Conservation (phyloP, 371 early-diverging fungal species). For the Coemansia sp. region DNA sequence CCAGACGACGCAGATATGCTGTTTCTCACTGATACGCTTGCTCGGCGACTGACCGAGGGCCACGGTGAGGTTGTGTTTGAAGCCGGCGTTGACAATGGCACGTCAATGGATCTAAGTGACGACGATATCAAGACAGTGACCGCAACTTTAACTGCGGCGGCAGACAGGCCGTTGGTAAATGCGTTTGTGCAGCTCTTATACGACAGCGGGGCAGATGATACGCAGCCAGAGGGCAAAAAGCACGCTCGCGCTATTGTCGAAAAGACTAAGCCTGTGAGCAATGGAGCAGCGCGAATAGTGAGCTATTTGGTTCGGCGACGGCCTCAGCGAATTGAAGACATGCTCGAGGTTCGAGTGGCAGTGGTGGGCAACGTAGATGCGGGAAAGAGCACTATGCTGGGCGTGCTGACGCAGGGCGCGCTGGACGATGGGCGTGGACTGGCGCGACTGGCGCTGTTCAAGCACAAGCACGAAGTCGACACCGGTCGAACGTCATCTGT, state of each 20-base stretch:
- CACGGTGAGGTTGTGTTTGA: slow-evolving; percentile 77
- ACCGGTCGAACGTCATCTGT: slow-evolving; percentile 89
- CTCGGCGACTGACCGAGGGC: slow-evolving; percentile 60
- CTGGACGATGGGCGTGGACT: slow-evolving; percentile 93
- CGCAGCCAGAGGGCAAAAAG: slow-evolving; percentile 7
- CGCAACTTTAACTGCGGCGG: slow-evolving; percentile 53
- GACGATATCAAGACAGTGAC: slow-evolving; percentile 59
- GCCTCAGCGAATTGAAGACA: slow-evolving; percentile 68
- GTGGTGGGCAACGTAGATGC: slow-evolving; percentile 84
- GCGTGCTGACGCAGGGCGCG: slow-evolving; percentile 84
- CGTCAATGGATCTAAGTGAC: slow-evolving; percentile 64
- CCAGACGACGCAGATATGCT: slow-evolving; percentile 54
- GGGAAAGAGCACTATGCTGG: slow-evolving; percentile 78
- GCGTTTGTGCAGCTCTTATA: slow-evolving; percentile 69
- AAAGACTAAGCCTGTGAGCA: neutral
- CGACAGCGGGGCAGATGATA: slow-evolving; percentile 43
- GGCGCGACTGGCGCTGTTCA: slow-evolving; percentile 83
- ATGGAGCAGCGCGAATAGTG: slow-evolving; percentile 8
- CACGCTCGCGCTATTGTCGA: slow-evolving; percentile 16
- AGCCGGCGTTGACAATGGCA: slow-evolving; percentile 69
- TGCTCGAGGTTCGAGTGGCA: slow-evolving; percentile 83
- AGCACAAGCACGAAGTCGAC: slow-evolving; percentile 93
- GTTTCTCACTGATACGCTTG: slow-evolving; percentile 53
- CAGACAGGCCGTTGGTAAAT: slow-evolving; percentile 50
- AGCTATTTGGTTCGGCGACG: slow-evolving; percentile 65